Percentiles rank a stretch among this genome's conserved stretches.
phyloP scores from a whole-genome alignment of 805 yeast species.

The Barnettozyma pratensis region DNA sequence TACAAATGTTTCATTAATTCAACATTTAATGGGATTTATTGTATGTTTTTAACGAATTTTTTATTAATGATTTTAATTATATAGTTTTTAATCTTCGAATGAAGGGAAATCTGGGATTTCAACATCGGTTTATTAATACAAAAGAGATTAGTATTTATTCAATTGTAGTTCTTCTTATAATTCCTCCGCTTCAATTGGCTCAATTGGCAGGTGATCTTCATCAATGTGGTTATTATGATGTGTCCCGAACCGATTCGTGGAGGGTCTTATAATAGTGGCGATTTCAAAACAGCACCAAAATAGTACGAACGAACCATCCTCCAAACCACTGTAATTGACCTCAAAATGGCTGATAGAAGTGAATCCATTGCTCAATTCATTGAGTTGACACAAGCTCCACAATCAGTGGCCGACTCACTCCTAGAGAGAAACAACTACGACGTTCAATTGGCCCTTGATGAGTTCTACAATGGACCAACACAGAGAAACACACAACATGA shows the following conservation, averaged over 20 bases:
- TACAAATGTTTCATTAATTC: slow-evolving; percentile 7
- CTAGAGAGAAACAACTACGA: slow-evolving; percentile 27
- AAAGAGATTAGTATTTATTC: slow-evolving; percentile 1
- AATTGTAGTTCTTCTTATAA: no score
- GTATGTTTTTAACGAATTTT: slow-evolving; percentile 3
- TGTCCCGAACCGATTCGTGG: not conserved
- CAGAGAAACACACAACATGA: slow-evolving; percentile 8
- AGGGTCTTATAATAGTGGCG: slow-evolving; percentile 1
- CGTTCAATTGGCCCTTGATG: slow-evolving; percentile 28
- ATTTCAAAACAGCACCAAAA: not conserved
- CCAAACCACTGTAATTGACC: not conserved
- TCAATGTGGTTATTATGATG: not conserved
- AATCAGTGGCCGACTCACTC: slow-evolving; percentile 16
- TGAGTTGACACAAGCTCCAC: slow-evolving; percentile 19
- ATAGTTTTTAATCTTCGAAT: slow-evolving; percentile 7
- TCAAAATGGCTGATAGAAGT: slow-evolving; percentile 7
- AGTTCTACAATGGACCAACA: slow-evolving; percentile 25
- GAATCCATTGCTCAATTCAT: slow-evolving; percentile 12
- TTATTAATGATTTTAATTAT: slow-evolving; percentile 11
- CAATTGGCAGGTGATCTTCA: no score
- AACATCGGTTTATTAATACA: slow-evolving; percentile 13
- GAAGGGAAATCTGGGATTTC: slow-evolving; percentile 13
- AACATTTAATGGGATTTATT: slow-evolving; percentile 7
- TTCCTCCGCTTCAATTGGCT: no score
- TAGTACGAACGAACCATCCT: no score